Evolutionary conservation across 2,329 filamentous ascomycete species (phyloP).

Genomic region (Cadophora malorum): DNA sequence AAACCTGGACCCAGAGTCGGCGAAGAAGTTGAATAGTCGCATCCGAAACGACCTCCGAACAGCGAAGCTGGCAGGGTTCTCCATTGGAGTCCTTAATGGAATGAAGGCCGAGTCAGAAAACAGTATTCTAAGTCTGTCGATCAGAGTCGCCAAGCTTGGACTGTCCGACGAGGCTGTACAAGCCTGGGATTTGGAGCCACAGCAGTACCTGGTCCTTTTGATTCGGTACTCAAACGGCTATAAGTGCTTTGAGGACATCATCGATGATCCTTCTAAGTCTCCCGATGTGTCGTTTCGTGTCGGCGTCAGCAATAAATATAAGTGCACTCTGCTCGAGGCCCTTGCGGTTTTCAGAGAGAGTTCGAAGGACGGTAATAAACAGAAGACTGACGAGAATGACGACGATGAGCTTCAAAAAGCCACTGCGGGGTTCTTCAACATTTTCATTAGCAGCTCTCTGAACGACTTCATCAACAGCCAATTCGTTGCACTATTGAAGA

Average conservation of each 20-base stretch:
- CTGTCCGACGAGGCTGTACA: slow-evolving; percentile 77
- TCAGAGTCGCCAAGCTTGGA: slow-evolving; percentile 71
- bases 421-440: slow-evolving; percentile 53
- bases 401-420: background rate
- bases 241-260: slow-evolving; percentile 60
- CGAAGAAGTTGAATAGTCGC: slow-evolving; percentile 41
- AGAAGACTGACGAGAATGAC: background rate
- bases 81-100: slow-evolving; percentile 66
- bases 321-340: slow-evolving; percentile 62
- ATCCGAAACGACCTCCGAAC: slow-evolving; percentile 66
- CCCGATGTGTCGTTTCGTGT: slow-evolving; percentile 66
- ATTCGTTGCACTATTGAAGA: slow-evolving; percentile 67
- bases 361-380: slow-evolving; percentile 40
- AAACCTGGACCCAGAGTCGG: slow-evolving; percentile 28
- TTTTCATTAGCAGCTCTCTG: slow-evolving; percentile 77
- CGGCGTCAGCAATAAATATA: slow-evolving; percentile 74
- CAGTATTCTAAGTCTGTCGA: slow-evolving; percentile 68
- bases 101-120: slow-evolving; percentile 50
- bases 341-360: slow-evolving; percentile 46
- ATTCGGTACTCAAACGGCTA: slow-evolving; percentile 71
- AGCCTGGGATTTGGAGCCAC: slow-evolving; percentile 73
- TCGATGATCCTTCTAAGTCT: slow-evolving; percentile 48
- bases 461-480: slow-evolving; percentile 70
- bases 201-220: slow-evolving; percentile 77
- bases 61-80: slow-evolving; percentile 71